A percentile compares a stretch with the other conserved stretches of the same genome.
Evolutionary conservation across 768 basidiomycete species (phyloP).

Genomic region (Nidula microcarpa): DNA sequence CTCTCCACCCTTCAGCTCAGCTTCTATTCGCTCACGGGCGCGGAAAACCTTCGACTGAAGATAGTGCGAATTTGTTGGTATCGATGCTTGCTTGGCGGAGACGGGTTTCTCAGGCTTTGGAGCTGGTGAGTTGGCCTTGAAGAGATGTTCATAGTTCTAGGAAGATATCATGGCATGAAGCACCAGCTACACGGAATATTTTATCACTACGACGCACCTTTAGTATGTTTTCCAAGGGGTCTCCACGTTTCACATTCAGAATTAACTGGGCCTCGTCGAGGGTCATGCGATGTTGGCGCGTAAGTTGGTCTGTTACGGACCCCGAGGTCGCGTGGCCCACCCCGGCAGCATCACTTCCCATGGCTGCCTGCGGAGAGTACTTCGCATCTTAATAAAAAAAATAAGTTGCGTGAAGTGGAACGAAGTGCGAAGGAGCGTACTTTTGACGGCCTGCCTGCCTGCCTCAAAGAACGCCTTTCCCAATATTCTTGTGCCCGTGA

Average conservation of each 20-base stretch:
- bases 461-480: conserved; percentile 92
- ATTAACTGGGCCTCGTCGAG: conserved; percentile 93
- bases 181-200: too few relatives aligned
- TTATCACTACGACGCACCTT: conserved; percentile 48
- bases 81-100: conserved; percentile 37
- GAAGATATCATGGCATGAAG: conserved; percentile 2
- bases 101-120: conserved; percentile 46
- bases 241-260: conserved; percentile 79
- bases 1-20: conserved; percentile 50
- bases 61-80: conserved; percentile 76
- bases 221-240: conserved; percentile 61
- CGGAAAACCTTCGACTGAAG: conserved; percentile 96
- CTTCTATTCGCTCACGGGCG: conserved; percentile 92
- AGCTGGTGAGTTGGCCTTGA: conserved; percentile 84
- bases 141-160: conserved; percentile 91
- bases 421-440: conserved; percentile 41
- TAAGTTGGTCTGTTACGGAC: conserved; percentile 78
- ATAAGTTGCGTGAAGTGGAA: conserved; percentile 1
- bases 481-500: conserved; percentile 76
- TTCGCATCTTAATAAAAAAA: conserved; percentile 65
- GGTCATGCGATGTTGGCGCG: conserved; percentile 87
- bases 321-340: conserved; percentile 70
- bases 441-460: conserved; percentile 88
- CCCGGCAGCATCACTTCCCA: conserved; percentile 70
- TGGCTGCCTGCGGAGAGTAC: conserved; percentile 64